These are phyloP conservation scores for Dalbergia cultrata DNA, from an alignment of 306 rosid species.

Conservation along the genomic window DNA sequence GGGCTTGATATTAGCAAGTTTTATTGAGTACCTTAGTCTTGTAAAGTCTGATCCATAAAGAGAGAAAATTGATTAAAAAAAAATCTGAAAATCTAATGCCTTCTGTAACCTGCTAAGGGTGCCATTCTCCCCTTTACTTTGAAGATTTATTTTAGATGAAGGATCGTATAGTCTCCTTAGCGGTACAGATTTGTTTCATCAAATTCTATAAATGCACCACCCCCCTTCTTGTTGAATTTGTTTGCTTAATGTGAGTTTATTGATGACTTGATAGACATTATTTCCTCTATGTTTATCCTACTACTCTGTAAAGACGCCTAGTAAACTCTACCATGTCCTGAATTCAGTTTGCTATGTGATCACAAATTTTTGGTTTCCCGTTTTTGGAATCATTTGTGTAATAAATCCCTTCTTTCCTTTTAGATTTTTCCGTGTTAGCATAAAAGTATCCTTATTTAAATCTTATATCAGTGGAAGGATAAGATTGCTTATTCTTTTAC, in stretches of 20 bases:
- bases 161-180: conserved; percentile 1
- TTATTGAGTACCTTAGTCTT: conserved; percentile 9
- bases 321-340: conserved; percentile 18
- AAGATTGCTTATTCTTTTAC: conserved; percentile 32
- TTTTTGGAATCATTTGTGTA: neutral
- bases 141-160: conserved; percentile 6
- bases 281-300: conserved; percentile 15
- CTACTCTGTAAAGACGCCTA: neutral
- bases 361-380: conserved; percentile 1
- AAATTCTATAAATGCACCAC: conserved; percentile 8
- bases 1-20: conserved; percentile 18
- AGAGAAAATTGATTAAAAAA: neutral
- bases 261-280: conserved; percentile 32
- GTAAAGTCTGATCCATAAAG: neutral
- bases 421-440: conserved; percentile 8
- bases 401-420: conserved; percentile 14
- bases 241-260: neutral
- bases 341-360: neutral
- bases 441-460: conserved; percentile 4
- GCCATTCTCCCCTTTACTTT: neutral
- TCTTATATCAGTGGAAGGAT: conserved; percentile 10
- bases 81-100: neutral
- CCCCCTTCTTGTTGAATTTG: conserved; percentile 1
- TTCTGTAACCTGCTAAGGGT: conserved; percentile 28
- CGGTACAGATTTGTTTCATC: conserved; percentile 18